Evolutionary conservation across 2,329 filamentous ascomycete species (phyloP).

Genomic region (Sordariomycetes sp.): DNA sequence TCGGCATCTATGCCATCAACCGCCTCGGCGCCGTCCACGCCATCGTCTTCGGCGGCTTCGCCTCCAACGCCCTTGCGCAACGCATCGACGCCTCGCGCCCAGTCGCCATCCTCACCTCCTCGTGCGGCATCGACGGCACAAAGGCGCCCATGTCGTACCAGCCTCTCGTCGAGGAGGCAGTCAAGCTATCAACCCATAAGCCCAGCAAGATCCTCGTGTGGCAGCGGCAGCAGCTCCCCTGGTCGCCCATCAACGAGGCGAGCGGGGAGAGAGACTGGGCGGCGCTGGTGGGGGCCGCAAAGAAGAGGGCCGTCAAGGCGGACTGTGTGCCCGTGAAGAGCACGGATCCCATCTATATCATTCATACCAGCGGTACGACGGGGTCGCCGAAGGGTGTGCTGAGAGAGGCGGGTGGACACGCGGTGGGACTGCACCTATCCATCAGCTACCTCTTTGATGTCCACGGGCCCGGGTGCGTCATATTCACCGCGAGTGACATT

Average conservation of each 20-base stretch:
- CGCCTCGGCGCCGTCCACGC: slow-evolving; percentile 80
- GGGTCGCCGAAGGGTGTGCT: slow-evolving; percentile 74
- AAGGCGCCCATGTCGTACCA: slow-evolving; percentile 72
- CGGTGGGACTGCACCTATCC: slow-evolving; percentile 70
- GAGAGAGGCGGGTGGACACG: slow-evolving; percentile 73
- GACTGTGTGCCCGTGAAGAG: slow-evolving; percentile 67
- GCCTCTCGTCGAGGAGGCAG: slow-evolving; percentile 61
- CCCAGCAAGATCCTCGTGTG: slow-evolving; percentile 64
- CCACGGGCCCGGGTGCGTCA: slow-evolving; percentile 68
- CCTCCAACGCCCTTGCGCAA: slow-evolving; percentile 67
- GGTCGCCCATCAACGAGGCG: slow-evolving; percentile 56
- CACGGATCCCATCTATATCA: slow-evolving; percentile 74
- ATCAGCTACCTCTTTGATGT: slow-evolving; percentile 76
- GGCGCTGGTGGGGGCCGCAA: slow-evolving; percentile 57
- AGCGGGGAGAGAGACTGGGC: slow-evolving; percentile 70
- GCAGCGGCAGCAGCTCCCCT: slow-evolving; percentile 66
- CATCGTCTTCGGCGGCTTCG: slow-evolving; percentile 90
- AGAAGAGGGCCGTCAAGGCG: slow-evolving; percentile 51
- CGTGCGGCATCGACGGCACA: slow-evolving; percentile 78
- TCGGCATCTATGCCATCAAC: slow-evolving; percentile 71
- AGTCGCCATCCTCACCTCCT: slow-evolving; percentile 69
- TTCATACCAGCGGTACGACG: slow-evolving; percentile 78
- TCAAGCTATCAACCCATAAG: slow-evolving; percentile 55
- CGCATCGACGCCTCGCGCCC: slow-evolving; percentile 75
- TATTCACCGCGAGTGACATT: slow-evolving; percentile 67